A percentile compares a stretch with the other conserved stretches of the same genome.
phyloP scores from a whole-genome alignment of 805 yeast genomes.

The Pichia scutulata region DNA sequence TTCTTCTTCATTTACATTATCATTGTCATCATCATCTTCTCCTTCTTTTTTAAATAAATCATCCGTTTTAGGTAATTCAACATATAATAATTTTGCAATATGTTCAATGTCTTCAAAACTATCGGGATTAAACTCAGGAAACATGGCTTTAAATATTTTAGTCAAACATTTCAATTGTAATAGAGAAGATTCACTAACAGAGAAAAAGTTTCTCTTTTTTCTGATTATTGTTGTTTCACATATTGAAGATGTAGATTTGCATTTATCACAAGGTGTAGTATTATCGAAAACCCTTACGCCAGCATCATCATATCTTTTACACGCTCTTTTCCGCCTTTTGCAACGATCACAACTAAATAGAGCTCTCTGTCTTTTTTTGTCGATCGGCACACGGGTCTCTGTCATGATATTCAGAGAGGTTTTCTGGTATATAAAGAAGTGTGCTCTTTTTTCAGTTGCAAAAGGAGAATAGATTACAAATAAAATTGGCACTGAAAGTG shows the following conservation, averaged over 20 bases:
- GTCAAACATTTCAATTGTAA: conserved; percentile 29
- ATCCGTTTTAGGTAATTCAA: conserved; percentile 15
- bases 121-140: conserved; percentile 31
- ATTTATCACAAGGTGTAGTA: conserved; percentile 23
- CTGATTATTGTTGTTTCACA: conserved; percentile 29
- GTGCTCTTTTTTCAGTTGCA: not conserved
- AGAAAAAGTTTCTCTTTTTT: conserved; percentile 26
- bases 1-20: not conserved
- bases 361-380: conserved; percentile 18
- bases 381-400: not conserved
- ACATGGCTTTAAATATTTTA: conserved; percentile 26
- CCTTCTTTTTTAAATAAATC: not conserved
- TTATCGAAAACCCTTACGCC: conserved; percentile 19
- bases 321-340: conserved; percentile 29
- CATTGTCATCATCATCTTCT: not conserved
- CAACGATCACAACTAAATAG: conserved; percentile 32
- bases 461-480: too few relatives aligned
- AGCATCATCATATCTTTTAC: conserved; percentile 20
- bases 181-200: conserved; percentile 28
- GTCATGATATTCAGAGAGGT: not conserved
- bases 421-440: not conserved
- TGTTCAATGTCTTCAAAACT: conserved; percentile 29
- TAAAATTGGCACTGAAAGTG: not conserved
- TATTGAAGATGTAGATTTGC: conserved; percentile 18
- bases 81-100: conserved; percentile 18